phyloP scores from a whole-genome alignment of 2,329 filamentous ascomycete genomes.

The Monosporascus sp. region DNA sequence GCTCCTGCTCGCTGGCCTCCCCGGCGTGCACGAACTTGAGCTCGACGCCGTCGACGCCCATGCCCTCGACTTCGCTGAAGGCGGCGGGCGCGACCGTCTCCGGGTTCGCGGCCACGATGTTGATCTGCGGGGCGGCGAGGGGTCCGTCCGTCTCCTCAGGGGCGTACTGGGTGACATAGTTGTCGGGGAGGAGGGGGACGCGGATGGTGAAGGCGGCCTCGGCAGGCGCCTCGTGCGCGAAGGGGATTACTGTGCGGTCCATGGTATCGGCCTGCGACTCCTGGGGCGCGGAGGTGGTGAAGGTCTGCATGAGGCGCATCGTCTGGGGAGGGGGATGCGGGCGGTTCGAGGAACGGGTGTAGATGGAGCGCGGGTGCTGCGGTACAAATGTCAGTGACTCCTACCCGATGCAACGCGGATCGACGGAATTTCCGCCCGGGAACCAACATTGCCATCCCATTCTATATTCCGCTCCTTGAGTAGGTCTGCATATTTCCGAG shows the following conservation, averaged over 20 bases:
- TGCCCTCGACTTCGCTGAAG: constrained; percentile 53
- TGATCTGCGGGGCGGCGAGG: constrained; percentile 39
- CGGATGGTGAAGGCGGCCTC: constrained; percentile 37
- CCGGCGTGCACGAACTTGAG: constrained; percentile 45
- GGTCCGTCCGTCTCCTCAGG: constrained; percentile 38
- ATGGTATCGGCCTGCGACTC: constrained; percentile 34
- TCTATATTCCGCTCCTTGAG: constrained; percentile 28
- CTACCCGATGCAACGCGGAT: neutral
- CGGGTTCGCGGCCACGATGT: constrained; percentile 52
- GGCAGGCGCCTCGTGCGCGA: constrained; percentile 21
- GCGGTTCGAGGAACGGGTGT: constrained; percentile 29
- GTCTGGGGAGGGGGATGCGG: constrained; percentile 33
- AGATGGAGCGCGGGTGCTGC: constrained; percentile 25
- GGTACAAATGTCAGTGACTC: constrained; percentile 17
- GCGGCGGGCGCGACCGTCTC: constrained; percentile 45
- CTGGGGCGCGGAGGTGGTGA: constrained; percentile 42
- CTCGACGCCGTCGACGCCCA: constrained; percentile 50
- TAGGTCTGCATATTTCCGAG: constrained; percentile 29
- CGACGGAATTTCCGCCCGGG: neutral
- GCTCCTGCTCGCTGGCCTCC: constrained; percentile 22
- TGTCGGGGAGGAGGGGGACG: constrained; percentile 57
- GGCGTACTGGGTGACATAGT: constrained; percentile 40
- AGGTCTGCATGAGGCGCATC: constrained; percentile 59
- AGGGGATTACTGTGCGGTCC: constrained; percentile 50
- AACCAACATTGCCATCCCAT: constrained; percentile 21